Base-by-base conservation (phyloP, 1,284 basidiomycete genomes). In the Moniliella sp. region DNA sequence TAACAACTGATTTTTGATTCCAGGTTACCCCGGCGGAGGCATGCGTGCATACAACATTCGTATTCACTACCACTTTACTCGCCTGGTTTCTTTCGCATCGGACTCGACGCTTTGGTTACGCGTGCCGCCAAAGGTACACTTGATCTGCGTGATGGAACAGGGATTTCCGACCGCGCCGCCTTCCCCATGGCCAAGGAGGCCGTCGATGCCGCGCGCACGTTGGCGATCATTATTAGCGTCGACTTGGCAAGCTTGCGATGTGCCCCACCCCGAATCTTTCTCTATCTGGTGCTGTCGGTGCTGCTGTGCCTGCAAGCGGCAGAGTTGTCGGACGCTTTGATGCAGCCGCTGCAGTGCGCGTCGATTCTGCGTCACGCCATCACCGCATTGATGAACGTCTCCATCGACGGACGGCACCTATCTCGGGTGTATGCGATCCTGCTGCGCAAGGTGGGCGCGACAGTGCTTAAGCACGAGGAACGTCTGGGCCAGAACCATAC, bases 131-230 rank as follows among this genome's bases (percentile, higher is more conserved):
- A n/a, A n/a, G n/a, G n/a, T n/a, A n/a, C n/a, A n/a, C n/a, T n/a
- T n/a, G n/a, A n/a, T n/a, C n/a, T n/a, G n/a, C 34, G n/a, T n/a
- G 18, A 21, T 4, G 17, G 17, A 4, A 18, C 25, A 27, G 42
- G 43, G 31, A 37, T 48, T 15, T 42, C 39, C 5, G 44, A 40
- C 18, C 46, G 44, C 18, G 40, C 46, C 2, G 43, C 46, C 3
- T 45, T 44, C 32, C 46, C 46, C 0, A 45, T 48, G n/a, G 46
- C 45, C 12, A 34, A 40, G 15, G 46, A 48, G 16, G 43, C 43
- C 11, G 35, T 48, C 1, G 46, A 40, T 12, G 46, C 43, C 5
- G 46, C 46, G 3, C 46, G 44, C 34, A 45, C 40, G 31, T 33
- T 48, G 30, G 44, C 44, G 15, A 37, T 42, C 15, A 45, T 48